Percentiles rank a stretch among this genome's conserved stretches.
These are phyloP conservation scores for Alternaria tenuissima DNA, from an alignment of 2,329 filamentous ascomycete species.

Conservation along the genomic window DNA sequence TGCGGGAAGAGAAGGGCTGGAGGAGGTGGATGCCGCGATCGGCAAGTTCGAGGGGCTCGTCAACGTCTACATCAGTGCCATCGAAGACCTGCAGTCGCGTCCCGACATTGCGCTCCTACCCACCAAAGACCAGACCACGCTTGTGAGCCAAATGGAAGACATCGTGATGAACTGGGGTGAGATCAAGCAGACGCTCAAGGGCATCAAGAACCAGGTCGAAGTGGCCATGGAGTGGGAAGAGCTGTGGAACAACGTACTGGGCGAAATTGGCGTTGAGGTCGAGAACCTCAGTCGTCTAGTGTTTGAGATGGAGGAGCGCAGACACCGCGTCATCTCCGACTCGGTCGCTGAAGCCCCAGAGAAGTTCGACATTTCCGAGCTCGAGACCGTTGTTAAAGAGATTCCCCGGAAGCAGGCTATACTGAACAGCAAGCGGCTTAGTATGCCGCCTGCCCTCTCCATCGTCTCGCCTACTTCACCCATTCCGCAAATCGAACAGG, in stretches of 20 bases:
- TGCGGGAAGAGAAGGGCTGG: conserved; percentile 81
- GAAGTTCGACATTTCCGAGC: conserved; percentile 80
- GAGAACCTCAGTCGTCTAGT: conserved; percentile 81
- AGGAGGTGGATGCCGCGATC: conserved; percentile 74
- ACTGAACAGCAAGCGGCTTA: conserved; percentile 71
- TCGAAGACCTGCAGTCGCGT: conserved; percentile 86
- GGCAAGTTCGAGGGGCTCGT: conserved; percentile 86
- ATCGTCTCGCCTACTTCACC: conserved; percentile 69
- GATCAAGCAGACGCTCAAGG: conserved; percentile 79
- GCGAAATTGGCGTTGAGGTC: conserved; percentile 90
- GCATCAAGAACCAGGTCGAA: conserved; percentile 89
- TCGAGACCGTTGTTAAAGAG: conserved; percentile 94
- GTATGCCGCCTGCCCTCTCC: conserved; percentile 66
- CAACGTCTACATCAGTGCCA: conserved; percentile 91
- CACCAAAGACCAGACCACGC: conserved; percentile 72
- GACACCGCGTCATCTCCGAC: conserved; percentile 74
- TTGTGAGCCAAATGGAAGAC: conserved; percentile 88
- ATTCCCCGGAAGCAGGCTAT: conserved; percentile 66
- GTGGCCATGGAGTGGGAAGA: conserved; percentile 99
- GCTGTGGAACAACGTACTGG: conserved; percentile 90
- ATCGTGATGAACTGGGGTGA: conserved; percentile 85
- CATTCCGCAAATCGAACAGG: conserved; percentile 67
- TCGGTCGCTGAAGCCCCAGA: conserved; percentile 69
- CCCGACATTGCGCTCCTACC: conserved; percentile 77
- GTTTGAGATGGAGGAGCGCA: conserved; percentile 97